Evolutionary conservation across 306 rosid genomes (phyloP), one percentile per base, ranked within the genome.

Genomic region (Pyrus communis): DNA sequence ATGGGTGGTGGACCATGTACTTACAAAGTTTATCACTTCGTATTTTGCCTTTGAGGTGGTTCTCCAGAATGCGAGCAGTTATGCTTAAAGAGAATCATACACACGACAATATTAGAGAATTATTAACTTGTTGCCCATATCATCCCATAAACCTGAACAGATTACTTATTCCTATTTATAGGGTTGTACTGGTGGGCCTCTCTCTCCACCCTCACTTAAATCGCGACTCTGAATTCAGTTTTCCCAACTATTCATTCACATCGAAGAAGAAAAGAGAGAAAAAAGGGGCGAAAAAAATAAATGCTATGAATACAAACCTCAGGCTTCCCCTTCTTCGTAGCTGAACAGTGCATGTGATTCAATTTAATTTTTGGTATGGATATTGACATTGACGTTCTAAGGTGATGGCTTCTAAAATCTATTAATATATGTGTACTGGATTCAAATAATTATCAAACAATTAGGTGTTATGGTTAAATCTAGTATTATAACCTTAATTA

Each of bases 271-370:
- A 21, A 31, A 58, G 45, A 15, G 33, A 30, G 15, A 5, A 18
- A 55, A 7, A 59, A n/a, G 12, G 45, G 45, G 12, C 7, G 61
- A 59, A 59, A 9, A 45, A 45, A 31, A 7, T 31, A 49, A 27
- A 18, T 49, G 59, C 43, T 27, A 11, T 18, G 58, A 70, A 49
- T 70, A 49, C 43, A 38, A 27, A 31, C 17, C 49, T 70, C 45
- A 27, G 25, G 18, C 25, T 17, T 31, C n/a, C 66, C 62, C 63
- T 71, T 57, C 64, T 71, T n/a, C 58, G 43, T 17, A 63, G n/a
- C 27, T 76, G 73, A 63, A 31, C 79, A 30, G 64, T 74, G 73
- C 86, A 86, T 61, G 87, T 82, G 85, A 74, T 19, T 64, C 46
- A 64, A 82, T 81, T 88, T 43, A 86, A 77, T 84, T 76, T 78